Base-by-base conservation (phyloP, 2,329 filamentous ascomycete genomes). In the Shiraia sp. region DNA sequence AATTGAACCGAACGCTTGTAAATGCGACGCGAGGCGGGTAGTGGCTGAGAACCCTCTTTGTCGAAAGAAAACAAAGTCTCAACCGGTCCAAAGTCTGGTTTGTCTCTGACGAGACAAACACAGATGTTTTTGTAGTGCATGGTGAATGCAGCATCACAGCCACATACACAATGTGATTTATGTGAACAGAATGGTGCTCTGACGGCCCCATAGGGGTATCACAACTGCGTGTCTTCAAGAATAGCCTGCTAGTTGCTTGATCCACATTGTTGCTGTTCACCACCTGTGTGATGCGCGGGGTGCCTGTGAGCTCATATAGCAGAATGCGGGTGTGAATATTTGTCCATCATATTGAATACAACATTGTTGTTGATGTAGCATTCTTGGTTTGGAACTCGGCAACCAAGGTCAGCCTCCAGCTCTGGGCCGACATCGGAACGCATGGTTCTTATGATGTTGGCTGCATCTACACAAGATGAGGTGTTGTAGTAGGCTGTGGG, bases 371-470 rank as follows among this genome's bases (percentile, higher is more conserved):
- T 63, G n/a, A 75, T 70, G 15, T 71, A 63, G 39, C 71, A 76
- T 27, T 75, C 67, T 39, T 65, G 62, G 7, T 57, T 63, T 17
- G 61, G 52, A 5, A 47, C 53, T 22, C 57, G 40, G 40, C 72
- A 76, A 15, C 72, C 72, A 4, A 76, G 55, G 7, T 73, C 71
- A 12, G 54, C 52, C 28, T 72, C 70, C 6, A 76, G 46, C 10
- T 69, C 63, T 6, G 64, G 51, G 1, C 64, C 69, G 15, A 68
- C 59, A 10, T 69, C 64, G 3, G 65, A 62, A 23, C 70, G 64
- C 67, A 77, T 73, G 6, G 59, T 69, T 10, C 72, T 68, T 22
- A 77, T 74, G 29, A 76, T 71, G 33, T 73, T 71, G 9, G 73
- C 67, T 13, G 74, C 74, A 43, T 70, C 64, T 13, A 72, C 55